A percentile compares a stretch with the other conserved stretches of the same genome.
Evolutionary conservation across 2,329 filamentous ascomycete species (phyloP).

Genomic region (Colletotrichum shisoi): DNA sequence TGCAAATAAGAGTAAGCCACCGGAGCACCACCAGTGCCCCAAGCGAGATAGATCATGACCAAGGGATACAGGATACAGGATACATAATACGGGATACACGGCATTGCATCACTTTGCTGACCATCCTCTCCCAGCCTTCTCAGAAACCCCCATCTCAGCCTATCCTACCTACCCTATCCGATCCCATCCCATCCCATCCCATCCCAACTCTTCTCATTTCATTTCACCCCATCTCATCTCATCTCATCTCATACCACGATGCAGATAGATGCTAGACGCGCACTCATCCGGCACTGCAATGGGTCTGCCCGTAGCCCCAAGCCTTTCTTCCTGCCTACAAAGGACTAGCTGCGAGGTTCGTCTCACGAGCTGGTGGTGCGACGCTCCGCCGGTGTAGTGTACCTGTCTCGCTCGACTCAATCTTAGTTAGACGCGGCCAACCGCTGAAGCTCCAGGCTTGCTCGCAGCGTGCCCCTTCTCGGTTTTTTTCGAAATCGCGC

Average conservation of each 20-base stretch:
- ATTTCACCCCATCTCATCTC: too few species aligned
- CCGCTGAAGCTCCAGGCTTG: not conserved
- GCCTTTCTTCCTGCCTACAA: not conserved
- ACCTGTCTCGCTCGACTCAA: not conserved
- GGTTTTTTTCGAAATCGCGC: too few species aligned
- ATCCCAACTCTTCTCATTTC: too few species aligned
- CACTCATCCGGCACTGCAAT: not conserved
- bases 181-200: too few species aligned
- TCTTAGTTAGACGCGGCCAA: not conserved
- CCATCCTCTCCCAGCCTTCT: too few species aligned
- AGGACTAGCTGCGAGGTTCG: conserved; percentile 1
- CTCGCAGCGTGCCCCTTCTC: not conserved
- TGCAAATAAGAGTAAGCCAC: too few species aligned
- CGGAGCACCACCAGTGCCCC: too few species aligned
- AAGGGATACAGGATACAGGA: not conserved
- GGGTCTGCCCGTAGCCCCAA: not conserved
- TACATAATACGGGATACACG: not conserved
- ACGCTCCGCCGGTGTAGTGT: not conserved
- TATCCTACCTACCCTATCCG: too few species aligned
- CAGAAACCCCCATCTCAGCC: too few species aligned
- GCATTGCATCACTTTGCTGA: not conserved
- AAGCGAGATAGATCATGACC: conserved; percentile 15
- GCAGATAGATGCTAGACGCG: not conserved
- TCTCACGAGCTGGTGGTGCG: conserved; percentile 17
- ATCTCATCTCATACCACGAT: too few species aligned